Conservation (phyloP, 345 rosid species). For the Excoecaria agallocha region DNA sequence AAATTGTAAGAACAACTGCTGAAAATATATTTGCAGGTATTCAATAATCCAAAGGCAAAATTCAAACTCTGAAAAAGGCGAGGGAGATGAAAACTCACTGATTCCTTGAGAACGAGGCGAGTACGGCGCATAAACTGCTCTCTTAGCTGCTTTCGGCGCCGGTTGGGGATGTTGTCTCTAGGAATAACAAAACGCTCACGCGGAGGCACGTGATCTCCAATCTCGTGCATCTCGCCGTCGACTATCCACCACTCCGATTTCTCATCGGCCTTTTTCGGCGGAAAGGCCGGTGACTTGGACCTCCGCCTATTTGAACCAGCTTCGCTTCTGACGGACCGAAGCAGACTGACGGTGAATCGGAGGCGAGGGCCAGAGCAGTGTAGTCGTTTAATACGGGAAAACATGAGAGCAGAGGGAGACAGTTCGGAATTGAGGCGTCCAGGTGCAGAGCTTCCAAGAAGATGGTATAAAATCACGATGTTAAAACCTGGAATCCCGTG, state of each 20-base stretch:
- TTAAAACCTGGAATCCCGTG: too few relatives aligned
- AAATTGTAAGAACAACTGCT: neutral
- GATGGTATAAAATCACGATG: too few relatives aligned
- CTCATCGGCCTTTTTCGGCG: conserved; percentile 47
- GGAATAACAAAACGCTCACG: conserved; percentile 95
- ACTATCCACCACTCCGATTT: conserved; percentile 97
- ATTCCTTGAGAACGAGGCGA: conserved; percentile 88
- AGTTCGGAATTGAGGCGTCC: neutral
- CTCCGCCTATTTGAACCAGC: conserved; percentile 58
- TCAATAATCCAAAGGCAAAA: neutral
- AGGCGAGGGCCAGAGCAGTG: conserved; percentile 19
- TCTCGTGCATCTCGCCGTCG: conserved; percentile 99
- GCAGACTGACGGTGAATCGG: conserved; percentile 22
- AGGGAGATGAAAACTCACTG: conserved; percentile 40
- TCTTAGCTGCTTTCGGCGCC: conserved; percentile 90
- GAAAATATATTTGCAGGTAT: neutral
- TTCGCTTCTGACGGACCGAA: conserved; percentile 41
- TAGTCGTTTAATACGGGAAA: conserved; percentile 16
- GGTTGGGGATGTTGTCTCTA: conserved; percentile 83
- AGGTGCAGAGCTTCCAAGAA: neutral
- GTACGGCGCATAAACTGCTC: conserved; percentile 99
- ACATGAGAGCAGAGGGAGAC: conserved; percentile 7
- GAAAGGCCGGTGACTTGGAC: conserved; percentile 40
- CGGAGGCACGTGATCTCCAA: conserved; percentile 88
- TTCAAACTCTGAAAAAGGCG: neutral